A percentile compares a stretch with the other conserved stretches of the same genome.
Evolutionary conservation across 2,329 filamentous ascomycete genomes (phyloP).

Genomic region (Cladophialophora psammophila): DNA sequence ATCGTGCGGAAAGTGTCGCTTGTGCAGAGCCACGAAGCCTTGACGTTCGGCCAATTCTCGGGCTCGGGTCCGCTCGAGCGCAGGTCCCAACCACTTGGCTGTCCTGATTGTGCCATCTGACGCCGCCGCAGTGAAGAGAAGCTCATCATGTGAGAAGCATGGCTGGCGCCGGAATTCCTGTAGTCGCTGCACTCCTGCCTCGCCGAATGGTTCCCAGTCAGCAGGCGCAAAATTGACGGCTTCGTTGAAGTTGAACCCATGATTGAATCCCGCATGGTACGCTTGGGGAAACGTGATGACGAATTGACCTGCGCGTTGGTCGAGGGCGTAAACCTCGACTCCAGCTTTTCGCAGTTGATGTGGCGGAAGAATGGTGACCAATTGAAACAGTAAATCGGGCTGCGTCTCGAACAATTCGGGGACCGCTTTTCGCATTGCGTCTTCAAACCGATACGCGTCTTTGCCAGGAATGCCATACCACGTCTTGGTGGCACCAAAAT

Average conservation of each 20-base stretch:
- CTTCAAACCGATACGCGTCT: conserved; percentile 92
- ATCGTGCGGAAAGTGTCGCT: conserved; percentile 60
- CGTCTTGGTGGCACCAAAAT: conserved; percentile 97
- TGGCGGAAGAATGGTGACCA: conserved; percentile 93
- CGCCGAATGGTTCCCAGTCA: conserved; percentile 94
- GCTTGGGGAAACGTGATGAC: conserved; percentile 97
- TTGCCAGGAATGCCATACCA: conserved; percentile 98
- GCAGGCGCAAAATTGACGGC: conserved; percentile 95
- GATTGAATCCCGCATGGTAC: conserved; percentile 97
- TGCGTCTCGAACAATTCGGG: conserved; percentile 97
- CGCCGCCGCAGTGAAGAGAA: conserved; percentile 88
- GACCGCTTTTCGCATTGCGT: conserved; percentile 92
- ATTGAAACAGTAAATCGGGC: conserved; percentile 92
- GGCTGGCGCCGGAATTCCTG: conserved; percentile 89
- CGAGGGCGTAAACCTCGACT: conserved; percentile 91
- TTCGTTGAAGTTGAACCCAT: conserved; percentile 98
- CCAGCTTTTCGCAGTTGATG: conserved; percentile 92
- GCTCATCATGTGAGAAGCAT: conserved; percentile 96
- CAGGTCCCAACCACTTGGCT: conserved; percentile 92
- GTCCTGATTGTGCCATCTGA: conserved; percentile 83
- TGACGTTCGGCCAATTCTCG: conserved; percentile 75
- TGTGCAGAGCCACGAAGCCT: conserved; percentile 72
- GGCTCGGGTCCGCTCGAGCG: conserved; percentile 77
- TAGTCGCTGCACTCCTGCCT: conserved; percentile 82
- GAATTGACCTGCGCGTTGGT: conserved; percentile 93